Percentiles rank a stretch among this genome's conserved stretches.
phyloP scores from a whole-genome alignment of 1,139 yeast genomes.

The Nakaseomyces delphensis region DNA sequence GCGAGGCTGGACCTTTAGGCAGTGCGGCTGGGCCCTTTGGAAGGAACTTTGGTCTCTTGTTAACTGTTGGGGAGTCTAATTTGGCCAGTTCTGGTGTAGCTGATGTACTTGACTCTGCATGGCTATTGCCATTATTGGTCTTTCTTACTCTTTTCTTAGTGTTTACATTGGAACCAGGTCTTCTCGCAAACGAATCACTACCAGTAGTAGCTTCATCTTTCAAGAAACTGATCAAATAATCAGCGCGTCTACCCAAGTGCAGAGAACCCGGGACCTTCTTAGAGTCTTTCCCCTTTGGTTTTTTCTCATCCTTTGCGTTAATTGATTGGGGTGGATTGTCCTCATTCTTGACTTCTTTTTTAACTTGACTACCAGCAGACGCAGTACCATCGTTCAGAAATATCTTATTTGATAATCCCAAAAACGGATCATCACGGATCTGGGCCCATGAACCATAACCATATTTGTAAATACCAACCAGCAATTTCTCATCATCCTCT shows the following conservation, averaged over 20 bases:
- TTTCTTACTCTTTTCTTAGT: slow-evolving; percentile 17
- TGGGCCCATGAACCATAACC: slow-evolving; percentile 96
- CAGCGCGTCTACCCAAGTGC: slow-evolving; percentile 89
- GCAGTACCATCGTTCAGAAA: slow-evolving; percentile 42
- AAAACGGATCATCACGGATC: slow-evolving; percentile 88
- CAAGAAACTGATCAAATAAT: slow-evolving; percentile 66
- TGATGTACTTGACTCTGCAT: background rate
- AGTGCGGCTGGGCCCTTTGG: slow-evolving; percentile 20
- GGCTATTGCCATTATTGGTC: background rate
- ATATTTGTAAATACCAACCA: slow-evolving; percentile 81
- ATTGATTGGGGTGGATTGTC: background rate
- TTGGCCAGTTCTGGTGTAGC: slow-evolving; percentile 2
- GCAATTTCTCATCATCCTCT: slow-evolving; percentile 75
- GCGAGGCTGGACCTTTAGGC: slow-evolving; percentile 5
- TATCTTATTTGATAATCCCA: slow-evolving; percentile 77
- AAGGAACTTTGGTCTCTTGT: slow-evolving; percentile 14
- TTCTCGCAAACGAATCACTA: slow-evolving; percentile 11
- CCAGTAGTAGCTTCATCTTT: slow-evolving; percentile 14
- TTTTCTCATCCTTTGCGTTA: slow-evolving; percentile 13
- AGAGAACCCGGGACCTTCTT: slow-evolving; percentile 86
- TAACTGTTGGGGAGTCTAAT: background rate
- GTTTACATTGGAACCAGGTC: slow-evolving; percentile 8
- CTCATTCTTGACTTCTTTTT: background rate
- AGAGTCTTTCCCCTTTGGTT: slow-evolving; percentile 23
- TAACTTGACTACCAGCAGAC: slow-evolving; percentile 5